Evolutionary conservation across 441 rosid genomes (phyloP), one percentile per base, ranked within the genome.

Genomic region (Brassica balearica): DNA sequence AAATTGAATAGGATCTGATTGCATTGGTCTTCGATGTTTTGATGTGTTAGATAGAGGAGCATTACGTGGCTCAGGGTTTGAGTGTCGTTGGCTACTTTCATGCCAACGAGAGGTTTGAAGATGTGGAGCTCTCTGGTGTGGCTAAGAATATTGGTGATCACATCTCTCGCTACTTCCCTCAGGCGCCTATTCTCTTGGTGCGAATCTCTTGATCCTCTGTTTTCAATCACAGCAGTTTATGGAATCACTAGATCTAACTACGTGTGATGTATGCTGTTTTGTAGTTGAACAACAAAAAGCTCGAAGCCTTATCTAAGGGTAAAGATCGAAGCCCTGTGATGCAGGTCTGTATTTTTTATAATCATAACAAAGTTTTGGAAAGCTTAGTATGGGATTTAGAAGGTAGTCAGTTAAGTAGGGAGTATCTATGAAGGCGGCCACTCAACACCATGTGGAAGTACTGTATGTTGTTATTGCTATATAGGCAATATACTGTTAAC

Each of bases 81-180:
- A 83, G 90, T 43, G 84, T 96, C 38, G 97, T 94, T 77, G 98
- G 99, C 0, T 94, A 96, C 79, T 96, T 91, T 68, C 97, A 96
- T 70, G 99, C 97, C 2, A 96, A 96, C 66, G 99, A 96, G 87
- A 89, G 94, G 84, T 87, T 84, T 12, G 92, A 92, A 76, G 97
- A 96, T 80, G 62, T 65, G 1, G 97, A 94, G 83, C 93, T 94
- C 19, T 87, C 88, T 77, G 85, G 80, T 51, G 80, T 94, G 19
- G 97, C 97, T 22, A 91, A 86, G 88, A 96, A 92, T 82, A 86
- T 96, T 64, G 98, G 92, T n/a, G 98, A 95, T 78, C 93, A 92
- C 80, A 90, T 93, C 8, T 88, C 78, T 76, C 97, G 90, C 10
- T 92, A 91, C 80, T 95, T 90, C 77, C 94, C 96, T 5, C 90